A percentile compares a stretch with the other conserved stretches of the same genome.
phyloP scores from a whole-genome alignment of 2,329 filamentous ascomycete genomes.

The Penicillium polonicum region DNA sequence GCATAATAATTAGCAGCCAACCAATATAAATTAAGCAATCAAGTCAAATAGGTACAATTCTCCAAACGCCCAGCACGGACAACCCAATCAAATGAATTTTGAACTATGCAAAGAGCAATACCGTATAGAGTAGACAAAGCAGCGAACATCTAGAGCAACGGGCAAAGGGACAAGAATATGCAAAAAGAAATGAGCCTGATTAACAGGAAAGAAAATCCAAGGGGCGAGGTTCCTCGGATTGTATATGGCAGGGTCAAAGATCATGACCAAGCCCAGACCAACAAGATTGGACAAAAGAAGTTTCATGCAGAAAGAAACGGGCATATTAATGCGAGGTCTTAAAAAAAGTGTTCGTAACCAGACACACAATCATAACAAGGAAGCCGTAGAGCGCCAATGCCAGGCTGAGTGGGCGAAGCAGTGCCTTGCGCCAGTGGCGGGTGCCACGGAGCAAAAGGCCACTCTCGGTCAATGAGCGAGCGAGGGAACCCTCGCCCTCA shows the following conservation, averaged over 20 bases:
- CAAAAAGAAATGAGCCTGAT: neutral
- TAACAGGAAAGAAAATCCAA: neutral
- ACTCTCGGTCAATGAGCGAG: conserved; percentile 53
- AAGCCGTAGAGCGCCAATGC: conserved; percentile 78
- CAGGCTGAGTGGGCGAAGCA: conserved; percentile 70
- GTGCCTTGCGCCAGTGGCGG: conserved; percentile 63
- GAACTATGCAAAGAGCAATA: neutral
- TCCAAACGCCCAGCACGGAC: neutral
- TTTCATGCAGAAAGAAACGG: neutral
- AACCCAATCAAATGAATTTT: neutral
- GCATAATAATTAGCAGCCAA: neutral
- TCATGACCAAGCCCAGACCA: neutral
- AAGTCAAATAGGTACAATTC: neutral
- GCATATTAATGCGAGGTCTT: conserved; percentile 57
- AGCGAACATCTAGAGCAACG: neutral
- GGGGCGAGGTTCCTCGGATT: neutral
- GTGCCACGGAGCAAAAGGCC: conserved; percentile 60
- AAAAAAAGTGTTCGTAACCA: conserved; percentile 83
- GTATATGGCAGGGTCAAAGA: neutral
- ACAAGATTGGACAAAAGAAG: neutral
- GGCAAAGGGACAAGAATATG: neutral
- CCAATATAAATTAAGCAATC: neutral
- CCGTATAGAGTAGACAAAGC: neutral
- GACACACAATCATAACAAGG: conserved; percentile 83
- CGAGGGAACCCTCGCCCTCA: conserved; percentile 38